Conservation (phyloP, 2,329 filamentous ascomycete genomes). For the Trichoderma sp. region DNA sequence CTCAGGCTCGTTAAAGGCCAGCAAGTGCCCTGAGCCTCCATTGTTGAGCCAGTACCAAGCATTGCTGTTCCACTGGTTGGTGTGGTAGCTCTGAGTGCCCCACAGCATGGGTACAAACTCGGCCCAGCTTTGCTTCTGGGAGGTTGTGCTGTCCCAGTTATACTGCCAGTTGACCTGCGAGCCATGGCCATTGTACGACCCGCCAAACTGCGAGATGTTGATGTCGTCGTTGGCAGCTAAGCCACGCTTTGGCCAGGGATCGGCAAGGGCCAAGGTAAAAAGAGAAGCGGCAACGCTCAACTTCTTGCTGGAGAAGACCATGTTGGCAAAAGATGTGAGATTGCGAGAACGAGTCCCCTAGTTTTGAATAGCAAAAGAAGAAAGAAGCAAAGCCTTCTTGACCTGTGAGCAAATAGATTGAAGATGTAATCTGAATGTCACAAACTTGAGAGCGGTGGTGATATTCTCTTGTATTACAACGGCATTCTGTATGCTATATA, state of each 20-base stretch:
- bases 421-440: not conserved
- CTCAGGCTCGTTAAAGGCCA: conserved; percentile 37
- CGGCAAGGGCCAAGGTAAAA: not conserved
- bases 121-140: conserved; percentile 31
- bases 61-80: conserved; percentile 30
- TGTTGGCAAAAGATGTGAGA: not conserved
- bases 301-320: not conserved
- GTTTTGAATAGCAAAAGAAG: not conserved
- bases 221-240: conserved; percentile 33
- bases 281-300: not conserved
- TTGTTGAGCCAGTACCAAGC: conserved; percentile 28
- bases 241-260: conserved; percentile 31
- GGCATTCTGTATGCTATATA: not conserved
- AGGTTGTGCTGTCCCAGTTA: conserved; percentile 35
- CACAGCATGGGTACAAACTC: conserved; percentile 37
- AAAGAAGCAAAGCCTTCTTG: not conserved
- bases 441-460: not conserved
- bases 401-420: not conserved
- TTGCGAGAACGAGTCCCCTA: not conserved
- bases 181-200: conserved; percentile 17
- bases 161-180: conserved; percentile 36
- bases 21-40: conserved; percentile 32
- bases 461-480: not conserved
- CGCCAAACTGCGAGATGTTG: conserved; percentile 22
- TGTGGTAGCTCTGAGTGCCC: conserved; percentile 31